Evolutionary conservation across 2,329 filamentous ascomycete species (phyloP).

Genomic region (Mycocentrospora acerina): DNA sequence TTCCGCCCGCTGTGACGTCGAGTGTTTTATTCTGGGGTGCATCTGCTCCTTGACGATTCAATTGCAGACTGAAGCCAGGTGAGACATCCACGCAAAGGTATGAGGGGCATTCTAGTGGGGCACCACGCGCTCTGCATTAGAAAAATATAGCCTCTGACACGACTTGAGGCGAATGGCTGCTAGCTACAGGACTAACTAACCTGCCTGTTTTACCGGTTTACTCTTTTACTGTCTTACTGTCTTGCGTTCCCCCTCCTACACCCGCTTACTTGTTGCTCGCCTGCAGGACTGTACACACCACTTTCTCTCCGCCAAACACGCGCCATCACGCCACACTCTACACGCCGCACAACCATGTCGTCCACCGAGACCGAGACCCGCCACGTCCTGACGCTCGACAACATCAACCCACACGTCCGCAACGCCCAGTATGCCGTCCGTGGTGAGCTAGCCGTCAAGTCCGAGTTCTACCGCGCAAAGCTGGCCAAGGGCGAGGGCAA

Average conservation of each 20-base stretch:
- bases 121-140: constrained; percentile 20
- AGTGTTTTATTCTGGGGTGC: no score
- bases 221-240: no score
- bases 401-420: constrained; percentile 89
- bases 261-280: constrained; percentile 10
- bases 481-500: constrained; percentile 62
- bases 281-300: constrained; percentile 10
- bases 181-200: no score
- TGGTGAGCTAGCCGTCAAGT: constrained; percentile 90
- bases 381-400: constrained; percentile 68
- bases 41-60: no score
- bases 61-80: no score
- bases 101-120: constrained; percentile 25
- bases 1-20: no score
- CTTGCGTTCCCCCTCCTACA: no score
- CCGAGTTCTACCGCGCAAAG: constrained; percentile 81
- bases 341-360: constrained; percentile 50
- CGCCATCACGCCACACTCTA: constrained; percentile 4
- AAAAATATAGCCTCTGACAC: constrained; percentile 23
- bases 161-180: no score
- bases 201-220: no score
- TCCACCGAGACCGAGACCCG: constrained; percentile 30
- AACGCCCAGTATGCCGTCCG: constrained; percentile 94
- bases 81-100: no score
- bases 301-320: constrained; percentile 4